These are phyloP conservation scores for bread wheat (Triticum aestivum) DNA, from an alignment of 176 grass and related monocot species.

Conservation along the genomic window IWGSC_CS_RefSeq_v2.1 NC_057803.1:17152866-17153365, in stretches of 20 bases:
- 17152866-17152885: constrained; percentile 14
- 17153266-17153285: constrained; percentile 79
- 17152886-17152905: not conserved
- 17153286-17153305: constrained; percentile 45
- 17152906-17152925: not conserved
- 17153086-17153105: not conserved
- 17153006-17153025: constrained; percentile 35
- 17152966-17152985: constrained; percentile 63
- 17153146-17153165: constrained; percentile 76
- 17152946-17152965: constrained; percentile 68
- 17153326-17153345: constrained; percentile 15
- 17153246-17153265: constrained; percentile 62
- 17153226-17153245: constrained; percentile 77
- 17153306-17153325: constrained; percentile 6
- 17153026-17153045: not conserved
- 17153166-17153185: constrained; percentile 79
- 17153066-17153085: constrained; percentile 15
- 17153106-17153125: constrained; percentile 66
- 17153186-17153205: constrained; percentile 62
- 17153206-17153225: constrained; percentile 66
- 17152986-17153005: constrained; percentile 72
- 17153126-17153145: constrained; percentile 87
- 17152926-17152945: constrained; percentile 14
- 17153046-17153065: not conserved
- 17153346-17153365: not conserved